A percentile compares a stretch with the other conserved stretches of the same genome.
Conservation (phyloP, 2,329 filamentous ascomycete genomes). For the Aspergillus novofumigatus region DNA sequence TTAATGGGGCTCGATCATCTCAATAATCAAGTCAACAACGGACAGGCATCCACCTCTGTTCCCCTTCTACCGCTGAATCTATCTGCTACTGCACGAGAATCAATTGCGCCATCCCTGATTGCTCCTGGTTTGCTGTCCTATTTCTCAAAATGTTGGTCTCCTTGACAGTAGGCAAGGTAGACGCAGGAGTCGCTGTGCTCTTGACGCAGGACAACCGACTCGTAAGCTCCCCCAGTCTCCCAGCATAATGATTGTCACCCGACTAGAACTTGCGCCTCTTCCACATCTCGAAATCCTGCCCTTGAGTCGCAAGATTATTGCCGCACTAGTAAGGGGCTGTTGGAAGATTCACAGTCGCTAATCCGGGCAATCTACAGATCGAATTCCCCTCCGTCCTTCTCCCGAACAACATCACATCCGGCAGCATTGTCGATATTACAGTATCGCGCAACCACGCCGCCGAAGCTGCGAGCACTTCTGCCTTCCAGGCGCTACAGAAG, state of each 20-base stretch:
- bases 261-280: neutral
- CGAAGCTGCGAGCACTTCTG: constrained; percentile 67
- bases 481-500: constrained; percentile 82
- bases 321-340: neutral
- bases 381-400: constrained; percentile 98
- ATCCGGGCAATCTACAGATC: constrained; percentile 57
- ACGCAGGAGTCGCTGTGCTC: constrained; percentile 95
- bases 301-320: neutral
- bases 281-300: neutral
- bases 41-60: neutral
- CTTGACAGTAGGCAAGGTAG: constrained; percentile 97
- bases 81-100: neutral
- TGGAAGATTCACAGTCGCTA: constrained; percentile 1
- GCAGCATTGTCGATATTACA: constrained; percentile 96
- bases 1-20: neutral
- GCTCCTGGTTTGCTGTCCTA: neutral
- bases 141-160: constrained; percentile 77
- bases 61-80: neutral
- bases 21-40: neutral
- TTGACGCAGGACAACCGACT: constrained; percentile 95
- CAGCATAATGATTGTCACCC: neutral
- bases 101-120: neutral
- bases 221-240: constrained; percentile 54
- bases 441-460: constrained; percentile 80
- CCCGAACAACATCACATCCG: constrained; percentile 88